A percentile compares a stretch with the other conserved stretches of the same genome.
These are phyloP conservation scores for Plasmodium yoelii DNA, from an alignment of 169 alveolate species.

Conservation along the genomic window DNA sequence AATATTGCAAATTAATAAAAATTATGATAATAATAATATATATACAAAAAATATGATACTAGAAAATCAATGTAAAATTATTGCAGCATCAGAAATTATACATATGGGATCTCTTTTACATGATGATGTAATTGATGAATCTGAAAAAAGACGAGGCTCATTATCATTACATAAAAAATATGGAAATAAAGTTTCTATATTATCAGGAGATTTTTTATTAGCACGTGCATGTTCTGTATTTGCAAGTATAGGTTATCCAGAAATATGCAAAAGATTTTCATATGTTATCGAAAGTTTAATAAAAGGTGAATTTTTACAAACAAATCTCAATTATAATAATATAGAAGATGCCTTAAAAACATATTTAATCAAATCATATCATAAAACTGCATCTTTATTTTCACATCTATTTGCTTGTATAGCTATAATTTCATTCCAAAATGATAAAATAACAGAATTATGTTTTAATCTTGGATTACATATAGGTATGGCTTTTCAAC, in stretches of 20 bases:
- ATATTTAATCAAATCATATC: slow-evolving; percentile 80
- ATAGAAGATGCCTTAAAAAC: slow-evolving; percentile 80
- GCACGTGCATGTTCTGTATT: slow-evolving; percentile 76
- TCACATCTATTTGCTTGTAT: slow-evolving; percentile 72
- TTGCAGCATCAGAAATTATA: slow-evolving; percentile 84
- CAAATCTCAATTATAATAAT: slow-evolving; percentile 8
- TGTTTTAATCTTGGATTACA: slow-evolving; percentile 87
- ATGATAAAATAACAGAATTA: slow-evolving; percentile 64
- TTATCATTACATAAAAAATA: slow-evolving; percentile 81
- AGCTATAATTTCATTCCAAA: slow-evolving; percentile 64
- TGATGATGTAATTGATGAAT: slow-evolving; percentile 89
- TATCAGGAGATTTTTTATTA: slow-evolving; percentile 86
- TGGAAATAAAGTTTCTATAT: slow-evolving; percentile 84
- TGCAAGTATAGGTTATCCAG: slow-evolving; percentile 77
- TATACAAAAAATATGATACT: slow-evolving; percentile 16
- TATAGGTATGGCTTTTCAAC: slow-evolving; percentile 92
- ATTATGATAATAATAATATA: slow-evolving; percentile 13
- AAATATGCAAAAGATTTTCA: slow-evolving; percentile 76
- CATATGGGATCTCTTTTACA: slow-evolving; percentile 88
- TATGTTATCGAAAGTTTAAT: slow-evolving; percentile 83
- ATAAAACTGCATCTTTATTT: slow-evolving; percentile 84
- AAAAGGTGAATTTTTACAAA: slow-evolving; percentile 77
- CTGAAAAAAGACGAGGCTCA: slow-evolving; percentile 83
- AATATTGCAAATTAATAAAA: too few relatives aligned
- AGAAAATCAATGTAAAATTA: slow-evolving; percentile 66